Base-by-base conservation (phyloP, 2,329 filamentous ascomycete genomes). In the Colletotrichum camelliae region DNA sequence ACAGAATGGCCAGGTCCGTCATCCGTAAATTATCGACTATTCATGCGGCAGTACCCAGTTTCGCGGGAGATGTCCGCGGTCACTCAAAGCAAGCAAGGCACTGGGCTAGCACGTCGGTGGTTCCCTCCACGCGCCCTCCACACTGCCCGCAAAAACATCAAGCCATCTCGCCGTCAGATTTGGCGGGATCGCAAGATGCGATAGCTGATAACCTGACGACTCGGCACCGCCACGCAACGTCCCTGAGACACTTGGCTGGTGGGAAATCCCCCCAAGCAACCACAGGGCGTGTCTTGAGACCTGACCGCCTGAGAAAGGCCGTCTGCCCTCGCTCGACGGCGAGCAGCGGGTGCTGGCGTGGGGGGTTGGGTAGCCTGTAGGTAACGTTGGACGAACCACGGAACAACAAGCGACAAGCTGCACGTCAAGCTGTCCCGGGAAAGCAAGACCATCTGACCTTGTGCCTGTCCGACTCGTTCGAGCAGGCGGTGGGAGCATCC, bases 161-260 rank as follows among this genome's bases (percentile, higher is more conserved):
- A 73, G 62, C 73, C 64, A 75, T 65, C 61, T 68, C 70, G 70
- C 62, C 64, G 64, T 73, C 70, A 73, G 62, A 68, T 73, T 73
- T 52, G 29, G 21, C 33, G 21, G 57, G 64, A 65, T 73, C 31
- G 70, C 70, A 72, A 75, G 73, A 75, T 75, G 70, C 33, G 43
- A 73, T 55, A 43, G 64, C 57, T 68, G 57, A 73, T 68, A 48
- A 75, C 62, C 73, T 75, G 70, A 68, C 62, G 35, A 73, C 70
- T 68, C 27, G 62, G 64, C 48, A 75, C 70, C 21, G 64, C 70
- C 70, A 68, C 70, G 64, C 57, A 21, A 15, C 35, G 48, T 15
- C 13, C 37, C 48, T 75, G 57, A 73, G 73, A 75, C 64, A 75
- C 27, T 48, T 48, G 43, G 21, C 35, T 29, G 43, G 33, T 70